Conservation (phyloP, 2,329 filamentous ascomycete species). For the Calonectria leucothoes region DNA sequence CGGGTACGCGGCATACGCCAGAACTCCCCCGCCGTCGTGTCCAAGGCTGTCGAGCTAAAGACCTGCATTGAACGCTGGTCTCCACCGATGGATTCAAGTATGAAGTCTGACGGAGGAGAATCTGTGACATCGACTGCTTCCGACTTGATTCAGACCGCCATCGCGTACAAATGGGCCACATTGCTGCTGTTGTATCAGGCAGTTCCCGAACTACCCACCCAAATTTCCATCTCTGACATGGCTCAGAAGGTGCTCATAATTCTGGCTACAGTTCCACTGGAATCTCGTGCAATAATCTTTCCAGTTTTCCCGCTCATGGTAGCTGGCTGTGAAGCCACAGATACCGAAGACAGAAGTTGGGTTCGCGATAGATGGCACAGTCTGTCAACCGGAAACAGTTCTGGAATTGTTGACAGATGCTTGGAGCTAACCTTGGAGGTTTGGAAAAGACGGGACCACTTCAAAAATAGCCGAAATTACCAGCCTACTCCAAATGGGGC, state of each 20-base stretch:
- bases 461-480: not conserved
- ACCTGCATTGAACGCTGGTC: conserved; percentile 17
- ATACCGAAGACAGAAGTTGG: conserved; percentile 24
- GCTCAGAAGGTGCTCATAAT: conserved; percentile 26
- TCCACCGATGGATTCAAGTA: not conserved
- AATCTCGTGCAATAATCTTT: conserved; percentile 20
- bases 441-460: conserved; percentile 24
- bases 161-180: conserved; percentile 28
- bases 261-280: conserved; percentile 22
- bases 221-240: conserved; percentile 8
- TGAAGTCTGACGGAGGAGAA: not conserved
- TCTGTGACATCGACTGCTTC: conserved; percentile 5
- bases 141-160: conserved; percentile 24
- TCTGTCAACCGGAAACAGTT: conserved; percentile 15
- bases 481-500: not conserved
- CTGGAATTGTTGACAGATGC: conserved; percentile 25
- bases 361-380: conserved; percentile 26
- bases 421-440: conserved; percentile 27
- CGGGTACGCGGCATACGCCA: conserved; percentile 10
- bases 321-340: conserved; percentile 25
- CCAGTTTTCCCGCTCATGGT: conserved; percentile 25
- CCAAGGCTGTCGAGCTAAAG: conserved; percentile 19
- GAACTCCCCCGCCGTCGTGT: conserved; percentile 16
- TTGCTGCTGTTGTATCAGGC: conserved; percentile 23
- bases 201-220: conserved; percentile 23